Conservation (phyloP, 108 stramenopile genomes). For the Conticribra weissflogii region DNA sequence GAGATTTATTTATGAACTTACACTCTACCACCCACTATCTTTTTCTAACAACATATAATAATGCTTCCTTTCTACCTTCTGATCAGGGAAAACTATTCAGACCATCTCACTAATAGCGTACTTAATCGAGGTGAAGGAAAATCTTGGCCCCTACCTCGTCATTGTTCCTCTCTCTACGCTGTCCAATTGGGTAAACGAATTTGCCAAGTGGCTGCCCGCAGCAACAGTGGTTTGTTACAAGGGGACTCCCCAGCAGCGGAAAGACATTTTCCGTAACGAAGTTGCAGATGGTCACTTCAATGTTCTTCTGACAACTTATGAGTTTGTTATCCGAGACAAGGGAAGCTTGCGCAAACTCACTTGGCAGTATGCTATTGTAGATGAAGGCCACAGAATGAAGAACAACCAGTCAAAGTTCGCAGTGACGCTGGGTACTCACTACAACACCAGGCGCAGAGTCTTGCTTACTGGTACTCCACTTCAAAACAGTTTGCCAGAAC, state of each 20-base stretch:
- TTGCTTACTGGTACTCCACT: conserved; percentile 99
- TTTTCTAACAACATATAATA: no score
- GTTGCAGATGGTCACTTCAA: conserved; percentile 84
- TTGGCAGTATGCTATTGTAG: conserved; percentile 94
- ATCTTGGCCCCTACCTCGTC: conserved; percentile 85
- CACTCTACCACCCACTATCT: no score
- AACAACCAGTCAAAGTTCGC: conserved; percentile 92
- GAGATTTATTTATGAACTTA: not conserved
- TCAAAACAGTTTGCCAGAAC: conserved; percentile 95
- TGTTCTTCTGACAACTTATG: conserved; percentile 92
- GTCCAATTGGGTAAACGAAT: conserved; percentile 91
- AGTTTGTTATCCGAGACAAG: conserved; percentile 91
- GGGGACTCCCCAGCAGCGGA: conserved; percentile 71
- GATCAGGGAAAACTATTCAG: conserved; percentile 91
- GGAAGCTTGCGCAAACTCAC: conserved; percentile 74
- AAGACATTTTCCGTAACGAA: conserved; percentile 76
- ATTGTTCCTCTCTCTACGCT: conserved; percentile 93
- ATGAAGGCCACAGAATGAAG: conserved; percentile 97
- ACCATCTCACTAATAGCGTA: conserved; percentile 92
- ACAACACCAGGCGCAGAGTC: conserved; percentile 88
- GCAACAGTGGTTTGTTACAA: conserved; percentile 76
- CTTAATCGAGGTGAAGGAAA: conserved; percentile 82
- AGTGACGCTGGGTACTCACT: conserved; percentile 83
- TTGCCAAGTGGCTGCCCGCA: conserved; percentile 76
- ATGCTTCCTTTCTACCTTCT: no score